These are phyloP conservation scores for Amphicarpaea edgeworthii DNA, from an alignment of 306 rosid species.

Conservation along the genomic window DNA sequence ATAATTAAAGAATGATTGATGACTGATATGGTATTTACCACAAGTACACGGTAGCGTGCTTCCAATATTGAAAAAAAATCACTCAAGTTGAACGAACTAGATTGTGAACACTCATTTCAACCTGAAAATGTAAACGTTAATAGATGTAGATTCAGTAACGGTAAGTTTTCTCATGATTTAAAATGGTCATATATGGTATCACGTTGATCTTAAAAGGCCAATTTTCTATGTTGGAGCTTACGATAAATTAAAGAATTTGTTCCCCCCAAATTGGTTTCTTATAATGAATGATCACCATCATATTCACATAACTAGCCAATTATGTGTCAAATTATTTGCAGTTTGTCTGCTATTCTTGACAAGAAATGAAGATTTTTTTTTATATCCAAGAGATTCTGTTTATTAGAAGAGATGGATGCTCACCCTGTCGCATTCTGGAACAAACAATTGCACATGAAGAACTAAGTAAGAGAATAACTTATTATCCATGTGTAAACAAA, in stretches of 20 bases:
- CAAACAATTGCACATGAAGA: slow-evolving; percentile 48
- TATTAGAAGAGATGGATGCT: slow-evolving; percentile 31
- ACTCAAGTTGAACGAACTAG: background rate
- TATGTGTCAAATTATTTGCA: slow-evolving; percentile 6
- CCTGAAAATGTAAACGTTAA: background rate
- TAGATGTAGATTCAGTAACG: background rate
- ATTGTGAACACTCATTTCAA: slow-evolving; percentile 1
- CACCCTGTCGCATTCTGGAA: slow-evolving; percentile 37
- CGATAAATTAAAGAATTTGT: background rate
- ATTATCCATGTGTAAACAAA: slow-evolving; percentile 40
- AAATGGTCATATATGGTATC: background rate
- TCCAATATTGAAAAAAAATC: background rate
- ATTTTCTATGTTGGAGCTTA: background rate
- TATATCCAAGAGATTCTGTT: slow-evolving; percentile 39
- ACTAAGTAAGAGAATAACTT: slow-evolving; percentile 18
- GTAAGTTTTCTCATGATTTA: background rate
- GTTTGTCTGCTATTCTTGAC: slow-evolving; percentile 7
- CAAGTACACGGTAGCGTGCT: background rate
- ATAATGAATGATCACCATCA: slow-evolving; percentile 16
- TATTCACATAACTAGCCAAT: slow-evolving; percentile 14
- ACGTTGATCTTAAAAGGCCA: background rate
- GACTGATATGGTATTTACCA: slow-evolving; percentile 2
- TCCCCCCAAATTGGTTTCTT: slow-evolving; percentile 6
- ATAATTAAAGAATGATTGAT: slow-evolving; percentile 35
- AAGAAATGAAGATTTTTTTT: slow-evolving; percentile 25